Percentiles rank a stretch among this genome's conserved stretches.
phyloP scores from a whole-genome alignment of 257 asterid species.

The Lycium barbarum region DNA sequence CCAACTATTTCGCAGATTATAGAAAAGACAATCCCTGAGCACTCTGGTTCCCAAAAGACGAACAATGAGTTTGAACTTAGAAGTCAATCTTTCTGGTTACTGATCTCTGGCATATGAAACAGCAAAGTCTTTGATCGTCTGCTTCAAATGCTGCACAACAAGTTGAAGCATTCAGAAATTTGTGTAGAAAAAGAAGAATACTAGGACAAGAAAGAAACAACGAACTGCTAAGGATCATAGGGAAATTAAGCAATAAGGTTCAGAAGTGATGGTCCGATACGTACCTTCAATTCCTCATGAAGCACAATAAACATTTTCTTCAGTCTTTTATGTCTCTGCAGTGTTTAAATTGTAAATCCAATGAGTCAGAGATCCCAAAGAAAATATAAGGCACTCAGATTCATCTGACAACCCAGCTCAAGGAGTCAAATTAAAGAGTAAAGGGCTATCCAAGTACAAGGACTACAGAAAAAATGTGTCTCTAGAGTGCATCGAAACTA shows the following conservation, averaged over 20 bases:
- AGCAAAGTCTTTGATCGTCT: conserved; percentile 73
- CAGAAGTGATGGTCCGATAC: conserved; percentile 32
- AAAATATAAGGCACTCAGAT: conserved; percentile 18
- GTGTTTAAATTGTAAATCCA: not conserved
- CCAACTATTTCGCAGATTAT: not conserved
- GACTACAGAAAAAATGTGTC: not conserved
- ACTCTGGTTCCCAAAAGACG: conserved; percentile 23
- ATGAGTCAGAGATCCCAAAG: not conserved
- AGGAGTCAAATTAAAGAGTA: conserved; percentile 11
- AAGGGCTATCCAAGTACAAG: not conserved
- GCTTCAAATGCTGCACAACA: conserved; percentile 75
- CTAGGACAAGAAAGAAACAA: conserved; percentile 27
- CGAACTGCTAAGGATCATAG: conserved; percentile 1
- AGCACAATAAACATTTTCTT: conserved; percentile 80
- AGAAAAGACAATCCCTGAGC: not conserved
- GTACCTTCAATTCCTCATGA: conserved; percentile 81
- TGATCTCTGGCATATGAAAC: conserved; percentile 54
- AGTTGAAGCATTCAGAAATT: conserved; percentile 23
- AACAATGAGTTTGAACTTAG: not conserved
- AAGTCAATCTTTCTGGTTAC: conserved; percentile 31
- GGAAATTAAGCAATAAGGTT: conserved; percentile 25
- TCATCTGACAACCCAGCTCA: conserved; percentile 11
- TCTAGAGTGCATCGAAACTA: conserved; percentile 7
- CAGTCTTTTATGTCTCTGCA: conserved; percentile 80
- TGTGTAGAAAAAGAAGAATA: conserved; percentile 31